phyloP scores from a whole-genome alignment of 768 basidiomycete species.

The Podaxis sp. region DNA sequence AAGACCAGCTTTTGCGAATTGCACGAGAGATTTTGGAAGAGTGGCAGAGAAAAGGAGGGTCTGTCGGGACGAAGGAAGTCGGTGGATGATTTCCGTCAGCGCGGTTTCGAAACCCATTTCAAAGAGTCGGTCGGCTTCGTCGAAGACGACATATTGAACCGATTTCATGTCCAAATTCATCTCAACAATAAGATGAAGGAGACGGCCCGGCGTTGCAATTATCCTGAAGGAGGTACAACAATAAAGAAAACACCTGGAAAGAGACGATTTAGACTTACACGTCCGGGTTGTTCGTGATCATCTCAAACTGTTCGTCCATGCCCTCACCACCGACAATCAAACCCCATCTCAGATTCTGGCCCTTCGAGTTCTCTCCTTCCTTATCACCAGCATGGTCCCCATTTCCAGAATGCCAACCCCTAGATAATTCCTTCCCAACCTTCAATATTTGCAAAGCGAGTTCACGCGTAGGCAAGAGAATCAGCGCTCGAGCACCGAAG shows the following conservation, averaged over 20 bases:
- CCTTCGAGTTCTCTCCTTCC: constrained; percentile 48
- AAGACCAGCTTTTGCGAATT: constrained; percentile 97
- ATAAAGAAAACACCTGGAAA: constrained; percentile 12
- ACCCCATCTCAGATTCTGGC: constrained; percentile 79
- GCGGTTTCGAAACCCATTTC: constrained; percentile 97
- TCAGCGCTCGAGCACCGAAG: constrained; percentile 83
- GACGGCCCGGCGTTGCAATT: constrained; percentile 95
- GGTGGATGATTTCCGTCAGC: constrained; percentile 85
- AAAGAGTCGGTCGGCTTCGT: constrained; percentile 97
- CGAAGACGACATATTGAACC: constrained; percentile 89
- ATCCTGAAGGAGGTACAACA: constrained; percentile 47
- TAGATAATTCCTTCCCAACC: constrained; percentile 90
- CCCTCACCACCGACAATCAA: constrained; percentile 94
- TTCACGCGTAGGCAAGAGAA: constrained; percentile 90
- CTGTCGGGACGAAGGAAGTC: constrained; percentile 83
- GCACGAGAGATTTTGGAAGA: constrained; percentile 90
- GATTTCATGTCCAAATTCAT: constrained; percentile 91
- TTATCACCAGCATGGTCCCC: constrained; percentile 77
- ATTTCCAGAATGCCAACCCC: constrained; percentile 66
- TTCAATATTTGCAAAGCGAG: constrained; percentile 90
- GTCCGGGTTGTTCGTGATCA: constrained; percentile 92
- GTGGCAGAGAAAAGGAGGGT: constrained; percentile 96
- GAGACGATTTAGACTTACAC: constrained; percentile 54
- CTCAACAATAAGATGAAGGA: constrained; percentile 95
- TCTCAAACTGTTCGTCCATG: constrained; percentile 93